Base-by-base conservation (phyloP, 306 rosid species). In the Malus fusca region DNA sequence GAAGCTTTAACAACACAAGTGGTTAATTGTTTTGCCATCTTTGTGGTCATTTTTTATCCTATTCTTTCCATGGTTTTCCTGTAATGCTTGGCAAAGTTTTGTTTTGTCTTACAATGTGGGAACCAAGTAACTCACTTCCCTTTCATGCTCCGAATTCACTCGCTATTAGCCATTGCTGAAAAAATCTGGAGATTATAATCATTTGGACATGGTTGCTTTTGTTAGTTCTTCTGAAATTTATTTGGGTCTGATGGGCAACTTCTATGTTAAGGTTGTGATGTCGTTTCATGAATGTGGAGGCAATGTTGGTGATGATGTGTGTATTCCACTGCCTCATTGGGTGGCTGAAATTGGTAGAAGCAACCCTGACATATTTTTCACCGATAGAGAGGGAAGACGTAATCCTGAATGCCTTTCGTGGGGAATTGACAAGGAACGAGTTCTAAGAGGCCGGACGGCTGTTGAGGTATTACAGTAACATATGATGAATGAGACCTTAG, bases 231-330 rank as follows among this genome's bases (percentile, higher is more conserved):
- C 78, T 76, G 68, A 74, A 77, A 60, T 69, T 75, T 75, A 33
- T 74, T 84, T 42, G 28, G 71, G 51, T 75, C 79, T 35, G 31
- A 51, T 56, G 53, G 62, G 79, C 72, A 71, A n/a, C 35, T 82
- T 13, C 79, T 76, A 72, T 69, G 61, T 83, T 59, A 87, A 96
- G 98, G 98, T 90, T 69, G 87, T 90, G 78, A 87, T 96, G 87
- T 92, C 99, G 62, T 96, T 96, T 80, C 99, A 96, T 87, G 98
- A 96, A 86, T 96, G 99, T 79, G 98, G 99, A 82, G 97, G 97
- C 82, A 90, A 96, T 83, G 87, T 96, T 58, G 98, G 98, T 72
- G 99, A 90, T 81, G 97, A 92, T 89, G 97, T 92, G 69, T 92
- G 97, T 75, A 89, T 96, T 80, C 97, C 99, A 73, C 82, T 92